Base-by-base conservation (phyloP, 2,329 filamentous ascomycete genomes). In the Fonsecaea pedrosoi region DNA sequence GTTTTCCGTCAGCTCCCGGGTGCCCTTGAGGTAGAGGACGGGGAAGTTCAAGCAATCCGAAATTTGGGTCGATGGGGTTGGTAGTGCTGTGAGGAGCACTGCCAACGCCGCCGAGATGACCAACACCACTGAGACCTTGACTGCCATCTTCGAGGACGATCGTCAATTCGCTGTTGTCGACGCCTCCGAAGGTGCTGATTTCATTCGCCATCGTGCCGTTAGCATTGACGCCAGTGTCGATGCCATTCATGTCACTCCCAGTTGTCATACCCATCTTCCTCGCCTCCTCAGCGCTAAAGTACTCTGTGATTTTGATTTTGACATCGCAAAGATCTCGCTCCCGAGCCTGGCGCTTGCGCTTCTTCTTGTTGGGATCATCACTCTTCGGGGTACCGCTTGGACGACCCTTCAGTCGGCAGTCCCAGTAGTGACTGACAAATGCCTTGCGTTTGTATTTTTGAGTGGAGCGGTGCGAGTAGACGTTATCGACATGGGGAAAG, bases 261-360 rank as follows among this genome's bases (percentile, higher is more conserved):
- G 40, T 42, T 40, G 18, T 25, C 54, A 71, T 35, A 32, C 68
- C 68, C 58, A 65, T 48, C 45, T 71, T 64, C 40, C 57, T 61
- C 32, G 65, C 69, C 21, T 76, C 70, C 0, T 76, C 80, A 42
- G 84, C 86, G 9, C 89, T 86, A 62, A 90, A 89, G 78, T 91
- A 92, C 77, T 94, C 91, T 2, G 90, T 92, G 67, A 94, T 92
- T 77, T 93, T 94, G 77, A 94, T 92, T 79, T 94, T 94, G 70
- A 94, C 91, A 77, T 94, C 90, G 76, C 91, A 94, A n/a, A 93
- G 83, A 78, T 93, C 90, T 12, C 90, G 84, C 77, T 91, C 88
- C 50, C 91, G 84, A n/a, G 89, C 89, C 40, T 85, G 87, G 32
- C 91, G 87, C 78, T 92, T 93, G 42, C 91, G 85, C 78, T 92